These are phyloP conservation scores for Macrocystidia cucumis DNA, from an alignment of 1,284 basidiomycete species.

Conservation along the genomic window DNA sequence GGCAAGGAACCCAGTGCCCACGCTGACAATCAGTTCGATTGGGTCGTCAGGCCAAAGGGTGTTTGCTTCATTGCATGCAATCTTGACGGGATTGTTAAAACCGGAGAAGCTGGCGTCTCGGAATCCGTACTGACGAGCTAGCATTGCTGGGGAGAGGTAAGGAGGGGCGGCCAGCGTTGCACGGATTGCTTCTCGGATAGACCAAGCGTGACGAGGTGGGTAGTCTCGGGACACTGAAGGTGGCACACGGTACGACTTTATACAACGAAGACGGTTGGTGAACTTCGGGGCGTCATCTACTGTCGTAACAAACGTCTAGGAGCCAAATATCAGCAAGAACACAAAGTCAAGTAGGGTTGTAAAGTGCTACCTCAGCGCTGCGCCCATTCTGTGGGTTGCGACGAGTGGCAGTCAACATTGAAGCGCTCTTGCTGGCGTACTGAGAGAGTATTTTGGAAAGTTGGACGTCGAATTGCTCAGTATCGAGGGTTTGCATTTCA, in stretches of 20 bases:
- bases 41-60: constrained; percentile 11
- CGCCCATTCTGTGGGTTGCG: constrained; percentile 1
- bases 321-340: not conserved
- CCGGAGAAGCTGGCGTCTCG: constrained; percentile 16
- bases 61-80: constrained; percentile 11
- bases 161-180: constrained; percentile 14
- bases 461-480: constrained; percentile 5
- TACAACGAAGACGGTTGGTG: constrained; percentile 13
- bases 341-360: too few relatives aligned
- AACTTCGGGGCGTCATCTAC: constrained; percentile 15
- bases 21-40: constrained; percentile 10
- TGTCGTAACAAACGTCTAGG: constrained; percentile 15
- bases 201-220: constrained; percentile 14
- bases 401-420: too few relatives aligned
- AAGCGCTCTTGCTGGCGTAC: constrained; percentile 4
- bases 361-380: constrained; percentile 5
- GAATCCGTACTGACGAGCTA: constrained; percentile 12
- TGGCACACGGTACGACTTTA: constrained; percentile 13
- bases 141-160: constrained; percentile 10
- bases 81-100: constrained; percentile 15
- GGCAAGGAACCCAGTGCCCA: constrained; percentile 13
- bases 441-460: constrained; percentile 4
- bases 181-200: constrained; percentile 13
- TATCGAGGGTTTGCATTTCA: constrained; percentile 3
- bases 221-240: constrained; percentile 1